Base-by-base conservation (phyloP, 2,329 filamentous ascomycete genomes). In the Stagonosporopsis chrysanthemi region DNA sequence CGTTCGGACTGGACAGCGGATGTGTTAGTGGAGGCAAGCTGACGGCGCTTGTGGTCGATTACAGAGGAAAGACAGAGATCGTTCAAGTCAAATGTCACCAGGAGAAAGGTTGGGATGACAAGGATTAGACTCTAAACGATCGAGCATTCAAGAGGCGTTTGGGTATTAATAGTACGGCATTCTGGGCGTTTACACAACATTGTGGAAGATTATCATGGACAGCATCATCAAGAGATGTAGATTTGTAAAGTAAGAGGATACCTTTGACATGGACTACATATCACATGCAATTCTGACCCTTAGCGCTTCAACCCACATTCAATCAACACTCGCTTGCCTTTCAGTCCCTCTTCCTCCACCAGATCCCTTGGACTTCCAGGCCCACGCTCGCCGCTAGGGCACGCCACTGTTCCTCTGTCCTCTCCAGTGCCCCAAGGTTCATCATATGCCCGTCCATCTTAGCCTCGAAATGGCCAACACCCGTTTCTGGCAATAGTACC, bases 1-100 rank as follows among this genome's bases (percentile, higher is more conserved):
- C 89, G 4, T 91, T 92, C 70, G 95, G 95, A 0, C 80, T 98
- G 43, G 95, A 98, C 75, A 90, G 90, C 0, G 89, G 88, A 0
- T 98, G 95, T 73, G 87, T 91, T 3, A 85, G 84, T 61, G 93
- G 92, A 11, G 88, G 87, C 1, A 82, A 86, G 61, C 79, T 99
- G 63, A 91, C 90, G 0, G 93, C 90, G 1, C 76, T 97, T 56
- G 82, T 97, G 2, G 85, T 97, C 33, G 85, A 90, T 65, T 84
- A 82, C 7, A 58, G 38, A 74, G 81, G 60, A 71, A 63, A 70
- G 60, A 65, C 64, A 19, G 62, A 67, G 19, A 59, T 72, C 52
- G 71, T 77, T 11, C 71, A 74, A 44, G 79, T 82, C 8, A 71
- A 72, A 38, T 82, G 80, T 60, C 73, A 76, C 51, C 55, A 49